Conservation (phyloP, 345 rosid species). For the Hibiscus syriacus region DNA sequence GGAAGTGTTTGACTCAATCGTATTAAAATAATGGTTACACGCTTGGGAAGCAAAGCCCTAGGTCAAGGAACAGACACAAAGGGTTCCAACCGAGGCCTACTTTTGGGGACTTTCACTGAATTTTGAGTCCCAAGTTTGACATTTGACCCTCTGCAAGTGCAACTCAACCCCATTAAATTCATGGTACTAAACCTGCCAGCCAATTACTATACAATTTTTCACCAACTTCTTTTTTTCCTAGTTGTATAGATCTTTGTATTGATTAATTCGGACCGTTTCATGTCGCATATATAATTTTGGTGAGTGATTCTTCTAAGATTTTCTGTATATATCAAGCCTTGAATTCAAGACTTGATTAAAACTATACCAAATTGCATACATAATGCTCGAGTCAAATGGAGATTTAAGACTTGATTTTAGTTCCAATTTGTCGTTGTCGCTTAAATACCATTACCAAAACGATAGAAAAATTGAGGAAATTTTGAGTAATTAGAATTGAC, state of each 20-base stretch:
- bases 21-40: neutral
- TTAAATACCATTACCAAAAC: constrained; percentile 15
- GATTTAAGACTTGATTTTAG: constrained; percentile 17
- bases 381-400: neutral
- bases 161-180: constrained; percentile 24
- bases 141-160: constrained; percentile 50
- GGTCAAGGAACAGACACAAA: constrained; percentile 38
- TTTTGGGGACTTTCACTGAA: constrained; percentile 50
- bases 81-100: constrained; percentile 39
- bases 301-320: too few relatives aligned
- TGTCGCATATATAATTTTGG: too few relatives aligned
- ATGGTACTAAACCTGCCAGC: constrained; percentile 17
- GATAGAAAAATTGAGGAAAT: constrained; percentile 29
- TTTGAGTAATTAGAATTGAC: constrained; percentile 27
- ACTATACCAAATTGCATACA: too few relatives aligned
- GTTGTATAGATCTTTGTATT: too few relatives aligned
- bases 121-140: constrained; percentile 50
- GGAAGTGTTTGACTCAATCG: constrained; percentile 32
- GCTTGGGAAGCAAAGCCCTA: constrained; percentile 7
- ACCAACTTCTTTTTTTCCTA: constrained; percentile 10
- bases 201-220: constrained; percentile 22
- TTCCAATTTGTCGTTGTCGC: constrained; percentile 13
- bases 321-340: too few relatives aligned
- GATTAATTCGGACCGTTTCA: too few relatives aligned
- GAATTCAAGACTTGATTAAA: too few relatives aligned